Evolutionary conservation across 2,329 filamentous ascomycete genomes (phyloP), one percentile per base, ranked within the genome.

Genomic region (Sphaceloma murrayae): DNA sequence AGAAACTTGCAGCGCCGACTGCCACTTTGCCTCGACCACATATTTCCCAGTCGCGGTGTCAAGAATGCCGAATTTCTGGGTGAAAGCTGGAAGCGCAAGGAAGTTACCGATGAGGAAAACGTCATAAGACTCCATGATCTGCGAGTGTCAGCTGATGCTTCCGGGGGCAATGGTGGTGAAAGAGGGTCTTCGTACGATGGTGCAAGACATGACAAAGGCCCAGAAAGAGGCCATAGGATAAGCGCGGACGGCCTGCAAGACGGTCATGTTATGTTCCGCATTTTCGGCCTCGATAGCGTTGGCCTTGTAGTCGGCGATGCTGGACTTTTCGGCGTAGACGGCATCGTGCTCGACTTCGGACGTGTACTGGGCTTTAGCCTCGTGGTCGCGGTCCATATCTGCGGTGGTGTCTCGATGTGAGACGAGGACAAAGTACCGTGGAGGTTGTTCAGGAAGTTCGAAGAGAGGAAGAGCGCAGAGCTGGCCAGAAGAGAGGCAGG

Each of bases 61-160:
- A 21, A 19, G 3, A 2, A 74, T 59, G 50, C 75, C 75, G 52
- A 64, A 78, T 3, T 63, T 49, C 0, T 63, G 2, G 21, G 53
- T 59, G 61, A 78, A 78, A 11, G 53, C 48, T 16, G 59, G 43
- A 5, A 71, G 64, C 46, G 75, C 74, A 31, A 78, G 59, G 58
- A 80, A 80, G 47, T 73, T 70, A 38, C 70, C 70, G 54, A 73
- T 76, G 16, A 80, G 62, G 64, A 80, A 78, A 49, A 79, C 71
- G 57, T 68, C 68, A 65, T 77, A 80, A 3, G 75, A 72, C 57
- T 79, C 76, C 76, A 80, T 79, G 52, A 77, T 75, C 75, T 78
- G 55, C 34, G 49, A 16, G 49, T 42, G 51, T 33, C 14, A 56
- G 56, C 46, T 50, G 50, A 6, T 3, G 17, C n/a, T 13, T 46